A percentile compares a stretch with the other conserved stretches of the same genome.
Evolutionary conservation across 2,329 filamentous ascomycete genomes (phyloP).

Genomic region (Trichoderma koningiopsis): DNA sequence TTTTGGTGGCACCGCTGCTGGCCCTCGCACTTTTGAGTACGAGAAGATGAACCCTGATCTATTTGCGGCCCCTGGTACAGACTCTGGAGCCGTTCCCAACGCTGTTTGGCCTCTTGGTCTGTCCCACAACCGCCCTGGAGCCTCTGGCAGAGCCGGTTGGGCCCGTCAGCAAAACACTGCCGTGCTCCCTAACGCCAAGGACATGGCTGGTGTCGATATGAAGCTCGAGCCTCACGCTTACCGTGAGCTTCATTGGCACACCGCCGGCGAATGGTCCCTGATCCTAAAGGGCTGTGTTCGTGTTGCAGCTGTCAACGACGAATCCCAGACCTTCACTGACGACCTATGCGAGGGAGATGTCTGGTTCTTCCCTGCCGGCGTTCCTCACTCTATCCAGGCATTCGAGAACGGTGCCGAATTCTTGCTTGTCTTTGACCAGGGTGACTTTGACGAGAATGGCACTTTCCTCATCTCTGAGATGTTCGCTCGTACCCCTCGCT

Average conservation of each 20-base stretch:
- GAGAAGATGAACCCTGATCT: slow-evolving; percentile 58
- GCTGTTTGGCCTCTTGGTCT: slow-evolving; percentile 59
- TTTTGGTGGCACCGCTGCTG: slow-evolving; percentile 53
- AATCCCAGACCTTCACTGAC: slow-evolving; percentile 48
- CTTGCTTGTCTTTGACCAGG: slow-evolving; percentile 62
- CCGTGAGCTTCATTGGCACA: slow-evolving; percentile 66
- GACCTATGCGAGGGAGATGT: slow-evolving; percentile 48
- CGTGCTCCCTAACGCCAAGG: slow-evolving; percentile 52
- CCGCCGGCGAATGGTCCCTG: slow-evolving; percentile 54
- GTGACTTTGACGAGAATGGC: slow-evolving; percentile 59
- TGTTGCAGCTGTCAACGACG: slow-evolving; percentile 54
- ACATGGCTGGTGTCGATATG: slow-evolving; percentile 63
- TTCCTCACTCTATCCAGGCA: slow-evolving; percentile 57
- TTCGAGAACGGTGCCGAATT: slow-evolving; percentile 60
- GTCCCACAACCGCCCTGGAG: slow-evolving; percentile 51
- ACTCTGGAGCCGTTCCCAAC: slow-evolving; percentile 50
- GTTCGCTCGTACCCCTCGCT: slow-evolving; percentile 52
- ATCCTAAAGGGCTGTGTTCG: slow-evolving; percentile 57
- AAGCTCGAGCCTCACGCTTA: slow-evolving; percentile 59
- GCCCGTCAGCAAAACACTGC: slow-evolving; percentile 55
- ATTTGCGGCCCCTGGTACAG: slow-evolving; percentile 56
- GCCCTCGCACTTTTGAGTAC: slow-evolving; percentile 52
- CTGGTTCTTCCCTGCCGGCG: slow-evolving; percentile 55
- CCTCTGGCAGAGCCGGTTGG: slow-evolving; percentile 51
- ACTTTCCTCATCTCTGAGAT: slow-evolving; percentile 61